phyloP scores from a whole-genome alignment of 1,139 yeast species.

The Yamadazyma songkhlaensis region DNA sequence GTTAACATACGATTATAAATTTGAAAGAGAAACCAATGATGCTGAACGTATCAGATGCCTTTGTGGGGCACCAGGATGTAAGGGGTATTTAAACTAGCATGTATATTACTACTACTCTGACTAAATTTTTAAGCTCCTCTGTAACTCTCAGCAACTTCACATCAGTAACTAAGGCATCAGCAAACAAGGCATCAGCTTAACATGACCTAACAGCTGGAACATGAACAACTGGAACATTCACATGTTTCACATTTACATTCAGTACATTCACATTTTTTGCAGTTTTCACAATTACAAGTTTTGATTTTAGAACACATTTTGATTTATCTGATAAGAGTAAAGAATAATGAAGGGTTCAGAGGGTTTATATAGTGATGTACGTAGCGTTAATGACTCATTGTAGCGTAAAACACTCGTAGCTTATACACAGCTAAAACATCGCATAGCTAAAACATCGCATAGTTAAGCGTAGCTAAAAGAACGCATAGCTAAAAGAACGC shows the following conservation, averaged over 20 bases:
- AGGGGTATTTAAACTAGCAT: constrained; percentile 75
- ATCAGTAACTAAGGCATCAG: too few species aligned
- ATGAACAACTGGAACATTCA: background rate
- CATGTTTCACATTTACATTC: background rate
- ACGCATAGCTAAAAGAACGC: background rate
- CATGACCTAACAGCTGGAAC: background rate
- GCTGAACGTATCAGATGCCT: constrained; percentile 87
- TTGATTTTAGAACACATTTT: background rate
- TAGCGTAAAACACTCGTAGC: background rate
- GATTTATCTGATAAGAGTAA: background rate
- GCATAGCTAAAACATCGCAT: background rate
- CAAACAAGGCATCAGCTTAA: too few species aligned
- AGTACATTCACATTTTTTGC: background rate
- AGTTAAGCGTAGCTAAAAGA: background rate
- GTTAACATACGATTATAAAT: constrained; percentile 91
- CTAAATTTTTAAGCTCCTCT: too few species aligned
- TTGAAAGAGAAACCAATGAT: constrained; percentile 87
- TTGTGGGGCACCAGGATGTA: constrained; percentile 94
- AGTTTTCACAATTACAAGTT: background rate
- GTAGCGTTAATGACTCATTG: background rate
- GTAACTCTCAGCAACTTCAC: too few species aligned
- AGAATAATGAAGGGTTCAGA: background rate
- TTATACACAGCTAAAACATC: background rate
- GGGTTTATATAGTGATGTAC: background rate
- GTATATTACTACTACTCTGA: too few species aligned